Conservation (phyloP, 345 rosid genomes). For the Garcia nutans region DNA sequence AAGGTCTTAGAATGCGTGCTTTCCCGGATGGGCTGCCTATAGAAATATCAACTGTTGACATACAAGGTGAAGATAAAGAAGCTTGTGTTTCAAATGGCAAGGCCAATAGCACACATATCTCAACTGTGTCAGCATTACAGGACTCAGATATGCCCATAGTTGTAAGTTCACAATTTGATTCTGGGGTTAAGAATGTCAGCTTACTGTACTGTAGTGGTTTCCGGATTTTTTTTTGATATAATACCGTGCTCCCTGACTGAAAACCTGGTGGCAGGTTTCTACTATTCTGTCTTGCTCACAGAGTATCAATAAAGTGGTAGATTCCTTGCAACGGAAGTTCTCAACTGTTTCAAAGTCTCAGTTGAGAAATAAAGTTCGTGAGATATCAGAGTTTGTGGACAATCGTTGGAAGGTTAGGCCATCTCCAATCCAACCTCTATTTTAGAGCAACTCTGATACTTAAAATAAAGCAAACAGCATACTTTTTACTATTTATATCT, state of each 20-base stretch:
- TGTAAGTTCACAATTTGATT: constrained; percentile 39
- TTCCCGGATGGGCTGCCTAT: constrained; percentile 44
- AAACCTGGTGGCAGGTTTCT: constrained; percentile 53
- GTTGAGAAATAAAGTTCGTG: constrained; percentile 71
- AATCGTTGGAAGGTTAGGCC: constrained; percentile 96
- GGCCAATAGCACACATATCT: constrained; percentile 31
- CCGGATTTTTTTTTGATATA: not conserved
- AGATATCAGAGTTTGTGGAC: constrained; percentile 74
- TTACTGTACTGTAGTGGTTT: not conserved
- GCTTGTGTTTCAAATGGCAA: constrained; percentile 31
- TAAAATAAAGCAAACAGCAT: too few relatives aligned
- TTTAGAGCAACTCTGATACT: too few relatives aligned
- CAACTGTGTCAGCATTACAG: constrained; percentile 37
- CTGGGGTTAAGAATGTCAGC: not conserved
- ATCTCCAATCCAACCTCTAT: too few relatives aligned
- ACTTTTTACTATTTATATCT: too few relatives aligned
- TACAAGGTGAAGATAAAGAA: constrained; percentile 46
- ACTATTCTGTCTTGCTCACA: constrained; percentile 65
- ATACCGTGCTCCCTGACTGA: constrained; percentile 16
- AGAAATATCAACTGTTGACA: constrained; percentile 38
- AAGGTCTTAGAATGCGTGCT: constrained; percentile 56
- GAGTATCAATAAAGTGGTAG: constrained; percentile 62
- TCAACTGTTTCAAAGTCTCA: constrained; percentile 67
- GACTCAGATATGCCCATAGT: constrained; percentile 61
- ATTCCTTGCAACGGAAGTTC: constrained; percentile 71